Percentiles rank a stretch among this genome's conserved stretches.
Conservation (phyloP, 129 eudicot species). For the Arctium minus region DNA sequence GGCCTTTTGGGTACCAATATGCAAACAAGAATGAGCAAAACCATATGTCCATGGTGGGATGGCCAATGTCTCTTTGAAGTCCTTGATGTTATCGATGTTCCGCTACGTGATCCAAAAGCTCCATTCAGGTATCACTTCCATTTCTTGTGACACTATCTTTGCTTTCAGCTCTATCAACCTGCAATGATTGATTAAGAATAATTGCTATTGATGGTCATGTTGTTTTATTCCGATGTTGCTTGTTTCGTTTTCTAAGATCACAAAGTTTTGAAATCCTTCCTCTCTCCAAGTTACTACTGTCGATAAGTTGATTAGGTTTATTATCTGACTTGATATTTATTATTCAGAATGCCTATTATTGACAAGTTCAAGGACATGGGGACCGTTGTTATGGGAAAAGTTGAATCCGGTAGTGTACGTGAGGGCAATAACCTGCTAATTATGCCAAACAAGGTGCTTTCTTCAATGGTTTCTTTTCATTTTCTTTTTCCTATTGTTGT, state of each 20-base stretch:
- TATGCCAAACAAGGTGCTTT: constrained; percentile 68
- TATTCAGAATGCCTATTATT: constrained; percentile 69
- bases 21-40: constrained; percentile 62
- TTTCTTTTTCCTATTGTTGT: not conserved
- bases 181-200: too few species aligned
- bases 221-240: too few species aligned
- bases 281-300: not conserved
- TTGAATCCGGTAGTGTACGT: constrained; percentile 72
- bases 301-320: not conserved
- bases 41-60: constrained; percentile 70
- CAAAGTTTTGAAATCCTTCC: not conserved
- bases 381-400: constrained; percentile 85
- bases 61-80: constrained; percentile 94
- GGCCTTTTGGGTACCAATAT: constrained; percentile 72
- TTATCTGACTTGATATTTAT: not conserved
- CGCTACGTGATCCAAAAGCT: constrained; percentile 72
- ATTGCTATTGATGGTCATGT: too few species aligned
- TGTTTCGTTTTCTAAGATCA: not conserved
- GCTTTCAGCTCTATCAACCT: not conserved
- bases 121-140: constrained; percentile 67
- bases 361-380: constrained; percentile 90
- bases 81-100: constrained; percentile 79
- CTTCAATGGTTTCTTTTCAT: not conserved
- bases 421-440: constrained; percentile 63
- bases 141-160: not conserved